Evolutionary conservation across 2,329 filamentous ascomycete genomes (phyloP).

Genomic region (Podosphaera fusca): DNA sequence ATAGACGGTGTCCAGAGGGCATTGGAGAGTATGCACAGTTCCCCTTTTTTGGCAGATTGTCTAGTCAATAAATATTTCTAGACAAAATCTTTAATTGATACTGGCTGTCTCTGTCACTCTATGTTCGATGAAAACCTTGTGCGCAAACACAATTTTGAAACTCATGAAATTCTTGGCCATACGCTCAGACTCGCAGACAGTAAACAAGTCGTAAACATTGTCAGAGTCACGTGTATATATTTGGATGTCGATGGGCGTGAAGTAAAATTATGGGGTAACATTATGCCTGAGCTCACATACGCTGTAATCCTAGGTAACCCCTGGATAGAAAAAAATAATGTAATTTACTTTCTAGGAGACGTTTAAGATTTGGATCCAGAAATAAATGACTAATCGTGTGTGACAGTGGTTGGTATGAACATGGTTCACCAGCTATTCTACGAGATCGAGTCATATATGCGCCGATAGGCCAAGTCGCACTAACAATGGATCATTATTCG

Average conservation of each 20-base stretch:
- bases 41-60: neutral
- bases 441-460: neutral
- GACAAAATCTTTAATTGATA: neutral
- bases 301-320: neutral
- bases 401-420: neutral
- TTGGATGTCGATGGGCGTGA: neutral
- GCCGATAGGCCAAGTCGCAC: neutral
- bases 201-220: neutral
- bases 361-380: neutral
- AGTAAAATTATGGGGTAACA: neutral
- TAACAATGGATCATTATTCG: neutral
- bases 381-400: neutral
- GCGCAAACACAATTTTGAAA: neutral
- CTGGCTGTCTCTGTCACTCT: neutral
- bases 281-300: neutral
- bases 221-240: neutral
- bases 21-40: neutral
- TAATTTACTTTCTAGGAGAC: neutral
- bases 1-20: neutral
- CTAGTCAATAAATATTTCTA: neutral
- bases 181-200: neutral
- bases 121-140: neutral
- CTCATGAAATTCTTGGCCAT: neutral
- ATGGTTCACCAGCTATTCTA: neutral
- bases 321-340: neutral